These are phyloP conservation scores for Ballota nigra DNA, from an alignment of 257 asterid genomes.

Conservation along the genomic window DNA sequence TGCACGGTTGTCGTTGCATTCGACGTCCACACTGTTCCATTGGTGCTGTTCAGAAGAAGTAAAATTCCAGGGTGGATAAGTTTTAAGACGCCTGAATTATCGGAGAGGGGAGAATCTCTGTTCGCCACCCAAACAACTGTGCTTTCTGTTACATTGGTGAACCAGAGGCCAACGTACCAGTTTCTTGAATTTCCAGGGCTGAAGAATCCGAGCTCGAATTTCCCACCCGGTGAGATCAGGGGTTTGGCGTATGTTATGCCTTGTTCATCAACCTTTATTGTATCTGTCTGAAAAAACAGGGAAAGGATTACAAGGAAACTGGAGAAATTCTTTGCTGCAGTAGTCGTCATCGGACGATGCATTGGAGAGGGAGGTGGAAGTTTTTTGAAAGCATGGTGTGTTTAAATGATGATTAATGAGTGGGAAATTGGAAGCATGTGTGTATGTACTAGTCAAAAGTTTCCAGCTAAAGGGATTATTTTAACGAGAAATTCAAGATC, in stretches of 20 bases:
- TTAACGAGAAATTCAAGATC: too few species aligned
- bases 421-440: too few species aligned
- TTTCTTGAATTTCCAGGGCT: constrained; percentile 24
- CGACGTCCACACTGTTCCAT: constrained; percentile 24
- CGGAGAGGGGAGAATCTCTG: constrained; percentile 12
- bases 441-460: neutral
- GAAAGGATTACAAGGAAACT: neutral
- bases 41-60: constrained; percentile 18
- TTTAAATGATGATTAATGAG: neutral
- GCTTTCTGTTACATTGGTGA: constrained; percentile 25
- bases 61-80: constrained; percentile 24
- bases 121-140: constrained; percentile 29
- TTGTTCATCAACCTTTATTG: too few species aligned
- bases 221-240: too few species aligned
- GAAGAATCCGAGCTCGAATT: too few species aligned
- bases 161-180: constrained; percentile 38
- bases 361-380: too few species aligned
- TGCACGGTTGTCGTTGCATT: neutral
- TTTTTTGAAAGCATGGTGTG: neutral
- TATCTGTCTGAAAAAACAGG: too few species aligned
- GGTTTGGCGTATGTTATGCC: too few species aligned
- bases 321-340: neutral
- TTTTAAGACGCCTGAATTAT: constrained; percentile 21
- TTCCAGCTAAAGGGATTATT: neutral
- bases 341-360: neutral